phyloP scores from a whole-genome alignment of 1,284 basidiomycete species.

The Marasmius fiardii region DNA sequence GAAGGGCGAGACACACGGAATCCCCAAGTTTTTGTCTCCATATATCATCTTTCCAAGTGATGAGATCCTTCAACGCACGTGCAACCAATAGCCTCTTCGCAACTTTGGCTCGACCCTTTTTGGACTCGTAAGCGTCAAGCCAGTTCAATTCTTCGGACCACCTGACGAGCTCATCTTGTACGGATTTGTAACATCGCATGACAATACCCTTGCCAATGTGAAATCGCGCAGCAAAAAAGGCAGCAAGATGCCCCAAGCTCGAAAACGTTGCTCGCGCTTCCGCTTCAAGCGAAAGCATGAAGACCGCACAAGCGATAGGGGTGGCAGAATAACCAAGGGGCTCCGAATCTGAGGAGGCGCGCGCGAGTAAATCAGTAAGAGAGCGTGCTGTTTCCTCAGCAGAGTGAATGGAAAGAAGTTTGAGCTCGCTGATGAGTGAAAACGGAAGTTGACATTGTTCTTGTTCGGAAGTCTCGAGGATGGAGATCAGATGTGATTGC shows the following conservation, averaged over 20 bases:
- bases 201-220: conserved; percentile 50
- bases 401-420: conserved; percentile 37
- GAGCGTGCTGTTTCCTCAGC: conserved; percentile 53
- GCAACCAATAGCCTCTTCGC: conserved; percentile 60
- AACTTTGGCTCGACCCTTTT: conserved; percentile 48
- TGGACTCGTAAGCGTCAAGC: conserved; percentile 49
- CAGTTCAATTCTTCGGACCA: conserved; percentile 69
- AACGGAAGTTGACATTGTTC: conserved; percentile 29
- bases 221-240: conserved; percentile 48
- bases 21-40: conserved; percentile 39
- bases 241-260: conserved; percentile 50
- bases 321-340: conserved; percentile 36
- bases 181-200: conserved; percentile 62
- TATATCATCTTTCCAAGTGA: conserved; percentile 63
- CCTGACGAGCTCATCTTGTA: conserved; percentile 55
- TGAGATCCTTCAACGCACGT: conserved; percentile 59
- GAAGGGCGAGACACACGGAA: conserved; percentile 30
- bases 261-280: conserved; percentile 53
- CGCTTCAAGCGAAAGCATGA: conserved; percentile 71
- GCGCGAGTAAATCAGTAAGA: conserved; percentile 49
- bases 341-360: conserved; percentile 30
- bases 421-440: conserved; percentile 36
- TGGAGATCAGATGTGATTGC: conserved; percentile 26
- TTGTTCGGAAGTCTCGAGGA: conserved; percentile 36
- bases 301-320: conserved; percentile 62